Evolutionary conservation across 257 asterid species (phyloP), one percentile per base, ranked within the genome.

Genomic region (Nicotiana paniculata): DNA sequence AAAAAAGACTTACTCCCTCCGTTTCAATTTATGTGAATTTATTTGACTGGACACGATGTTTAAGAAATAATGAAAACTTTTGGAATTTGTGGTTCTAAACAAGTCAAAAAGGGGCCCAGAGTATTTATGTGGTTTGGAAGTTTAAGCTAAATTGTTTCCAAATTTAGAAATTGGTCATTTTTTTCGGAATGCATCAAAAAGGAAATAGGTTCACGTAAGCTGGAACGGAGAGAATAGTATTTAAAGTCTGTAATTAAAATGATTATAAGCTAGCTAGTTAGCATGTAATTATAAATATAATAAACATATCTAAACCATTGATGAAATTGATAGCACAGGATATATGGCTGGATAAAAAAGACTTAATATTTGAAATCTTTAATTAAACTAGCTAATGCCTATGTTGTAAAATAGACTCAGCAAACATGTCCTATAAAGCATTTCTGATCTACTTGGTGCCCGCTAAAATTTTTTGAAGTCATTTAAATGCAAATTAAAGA

Each of bases 381-480:
- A 55, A 55, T 16, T 4, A 55, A 6, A 55, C 61, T 55, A 64
- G 51, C 12, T 64, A 64, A 43, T 43, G 51, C 35, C 37, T 51
- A 12, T 37, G 13, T 15, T 11, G 54, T 18, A 78, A n/a, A 21
- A 9, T 58, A 59, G 37, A 57, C 37, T 59, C 33, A 5, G 8
- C 55, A 18, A 57, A 13, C 17, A 57, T 77, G 18, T 77, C 18
- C 28, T 9, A 21, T 24, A 10, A 58, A 61, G 82, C 43, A n/a
- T 46, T 16, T 80, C 48, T 79, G 6, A 35, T 4, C 35, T 46
- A 46, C 32, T 64, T 64, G 53, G 33, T 28, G 61, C 75, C 88
- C 88, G 89, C 86, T 83, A 37, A n/a, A 67, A 33, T n/a, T 51
- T 54, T 85, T 89, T 85, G 64, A 87, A 87, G 57, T 81, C 58